These are phyloP conservation scores for Pueraria montana DNA, from an alignment of 306 rosid species.

Conservation along the genomic window DNA sequence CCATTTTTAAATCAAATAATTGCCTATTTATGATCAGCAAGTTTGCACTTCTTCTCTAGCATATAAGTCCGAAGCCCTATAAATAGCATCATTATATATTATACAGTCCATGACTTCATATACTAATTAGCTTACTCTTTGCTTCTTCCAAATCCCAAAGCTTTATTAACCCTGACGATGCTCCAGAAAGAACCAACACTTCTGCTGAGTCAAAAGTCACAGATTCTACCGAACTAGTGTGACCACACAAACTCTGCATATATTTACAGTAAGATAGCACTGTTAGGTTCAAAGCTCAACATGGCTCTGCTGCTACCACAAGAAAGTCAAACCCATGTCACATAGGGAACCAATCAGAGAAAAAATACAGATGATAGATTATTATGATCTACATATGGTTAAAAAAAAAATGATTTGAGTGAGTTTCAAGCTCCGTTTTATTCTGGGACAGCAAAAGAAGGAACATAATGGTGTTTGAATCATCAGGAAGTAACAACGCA, in stretches of 20 bases:
- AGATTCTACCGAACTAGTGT: conserved; percentile 75
- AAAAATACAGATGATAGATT: conserved; percentile 1
- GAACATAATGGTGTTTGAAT: neutral
- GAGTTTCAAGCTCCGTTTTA: neutral
- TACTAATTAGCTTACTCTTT: conserved; percentile 71
- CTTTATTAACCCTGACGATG: conserved; percentile 73
- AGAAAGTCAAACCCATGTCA: conserved; percentile 15
- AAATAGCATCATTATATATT: neutral
- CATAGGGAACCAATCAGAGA: conserved; percentile 16
- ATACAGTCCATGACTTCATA: neutral
- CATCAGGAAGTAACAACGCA: conserved; percentile 39
- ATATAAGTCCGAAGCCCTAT: conserved; percentile 17
- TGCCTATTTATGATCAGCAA: neutral
- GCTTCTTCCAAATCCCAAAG: conserved; percentile 87
- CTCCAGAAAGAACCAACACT: conserved; percentile 81
- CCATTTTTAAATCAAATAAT: conserved; percentile 36
- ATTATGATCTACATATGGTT: conserved; percentile 21
- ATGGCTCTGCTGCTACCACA: conserved; percentile 16
- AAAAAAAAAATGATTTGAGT: neutral
- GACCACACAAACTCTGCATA: conserved; percentile 74
- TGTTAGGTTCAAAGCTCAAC: conserved; percentile 35
- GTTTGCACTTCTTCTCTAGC: conserved; percentile 1
- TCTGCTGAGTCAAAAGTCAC: conserved; percentile 77
- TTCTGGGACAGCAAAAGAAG: neutral
- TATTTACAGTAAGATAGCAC: conserved; percentile 21